A percentile compares a stretch with the other conserved stretches of the same genome.
phyloP scores from a whole-genome alignment of 2,329 filamentous ascomycete species.

The Beauveria caledonica region DNA sequence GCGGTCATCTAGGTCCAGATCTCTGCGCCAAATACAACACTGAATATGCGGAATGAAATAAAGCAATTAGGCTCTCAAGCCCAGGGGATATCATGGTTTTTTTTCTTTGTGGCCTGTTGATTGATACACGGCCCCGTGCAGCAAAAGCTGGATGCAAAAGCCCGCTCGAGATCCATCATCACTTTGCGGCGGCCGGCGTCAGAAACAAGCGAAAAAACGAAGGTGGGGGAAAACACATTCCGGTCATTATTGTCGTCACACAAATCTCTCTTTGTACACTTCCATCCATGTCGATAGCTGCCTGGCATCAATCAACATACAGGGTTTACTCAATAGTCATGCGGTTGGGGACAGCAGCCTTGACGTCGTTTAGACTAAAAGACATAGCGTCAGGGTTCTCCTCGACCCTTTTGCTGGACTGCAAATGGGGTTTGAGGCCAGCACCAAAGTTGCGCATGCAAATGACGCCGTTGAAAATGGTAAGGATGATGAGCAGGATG shows the following conservation, averaged over 20 bases:
- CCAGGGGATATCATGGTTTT: conserved; percentile 14
- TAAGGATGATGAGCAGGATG: conserved; percentile 77
- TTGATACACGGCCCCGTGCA: background rate
- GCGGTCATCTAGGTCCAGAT: conserved; percentile 4
- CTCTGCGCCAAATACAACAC: conserved; percentile 7
- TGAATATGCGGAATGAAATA: conserved; percentile 9
- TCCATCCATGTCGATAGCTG: background rate
- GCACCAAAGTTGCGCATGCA: conserved; percentile 88
- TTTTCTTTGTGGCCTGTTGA: conserved; percentile 4
- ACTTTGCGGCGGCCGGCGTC: background rate
- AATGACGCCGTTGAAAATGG: conserved; percentile 76
- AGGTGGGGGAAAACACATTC: conserved; percentile 3
- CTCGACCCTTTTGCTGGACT: conserved; percentile 37
- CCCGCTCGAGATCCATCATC: background rate
- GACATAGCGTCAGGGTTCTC: conserved; percentile 51
- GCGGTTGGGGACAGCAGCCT: conserved; percentile 44
- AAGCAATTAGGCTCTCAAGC: background rate
- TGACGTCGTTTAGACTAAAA: conserved; percentile 49
- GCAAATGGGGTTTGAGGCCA: conserved; percentile 81
- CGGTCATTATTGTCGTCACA: conserved; percentile 9
- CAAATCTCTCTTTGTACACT: conserved; percentile 10
- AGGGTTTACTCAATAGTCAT: conserved; percentile 52
- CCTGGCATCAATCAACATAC: background rate
- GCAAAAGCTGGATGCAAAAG: background rate
- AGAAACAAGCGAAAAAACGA: background rate